Evolutionary conservation across 352 stramenopile genomes (phyloP), one percentile per base, ranked within the genome.

Genomic region (Phytopythium kandeliae): DNA sequence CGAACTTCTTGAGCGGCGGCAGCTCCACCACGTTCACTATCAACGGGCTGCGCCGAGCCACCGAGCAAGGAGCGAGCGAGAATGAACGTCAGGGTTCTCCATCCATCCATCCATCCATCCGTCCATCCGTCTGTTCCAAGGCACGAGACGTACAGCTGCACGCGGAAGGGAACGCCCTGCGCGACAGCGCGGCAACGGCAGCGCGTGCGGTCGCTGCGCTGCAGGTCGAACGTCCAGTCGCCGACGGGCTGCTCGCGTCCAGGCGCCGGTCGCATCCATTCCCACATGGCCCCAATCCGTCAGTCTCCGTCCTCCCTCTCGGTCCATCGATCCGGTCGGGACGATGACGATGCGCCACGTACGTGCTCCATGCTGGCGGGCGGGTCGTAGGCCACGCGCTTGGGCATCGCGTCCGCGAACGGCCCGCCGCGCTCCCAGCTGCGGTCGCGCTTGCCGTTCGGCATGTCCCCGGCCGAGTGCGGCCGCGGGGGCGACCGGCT

Each of bases 1-100:
- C 53, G 28, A 73, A 83, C 50, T 84, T 69, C 36, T 55, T 40
- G 25, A 91, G 35, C 15, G 66, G 74, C 33, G 79, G 77, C 17
- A 89, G 54, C 47, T 86, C 71, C 16, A 76, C 65, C 25, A 89
- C 69, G 41, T 89, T 61, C 37, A 91, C 54, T 26, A 57, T 55
- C 37, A 74, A 28, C 0, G 79, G 79, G 9, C 79, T 90, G 51
- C 24, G n/a, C n/a, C n/a, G n/a, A n/a, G n/a, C n/a, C n/a, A n/a
- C n/a, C n/a, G n/a, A n/a, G n/a, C n/a, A n/a, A n/a, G n/a, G n/a
- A n/a, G n/a, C n/a, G n/a, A n/a, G n/a, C n/a, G n/a, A n/a, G n/a
- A n/a, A n/a, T n/a, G n/a, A n/a, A n/a, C n/a, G n/a, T n/a, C n/a
- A n/a, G n/a, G n/a, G n/a, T n/a, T n/a, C n/a, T n/a, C n/a, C n/a